Evolutionary conservation across 768 basidiomycete species (phyloP).

Genomic region (Harrya chromipes): DNA sequence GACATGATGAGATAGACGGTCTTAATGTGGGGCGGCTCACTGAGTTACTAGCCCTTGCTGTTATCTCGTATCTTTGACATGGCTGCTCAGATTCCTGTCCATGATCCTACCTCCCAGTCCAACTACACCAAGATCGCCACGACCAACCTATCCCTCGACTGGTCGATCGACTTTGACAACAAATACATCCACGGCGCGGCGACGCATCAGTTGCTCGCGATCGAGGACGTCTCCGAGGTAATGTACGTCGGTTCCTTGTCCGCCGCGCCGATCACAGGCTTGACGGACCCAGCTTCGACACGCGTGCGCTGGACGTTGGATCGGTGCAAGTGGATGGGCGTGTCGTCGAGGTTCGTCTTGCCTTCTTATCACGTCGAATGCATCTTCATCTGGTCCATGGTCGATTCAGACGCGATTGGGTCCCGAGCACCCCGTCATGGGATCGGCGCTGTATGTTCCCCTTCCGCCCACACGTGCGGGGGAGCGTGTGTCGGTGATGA

Average conservation of each 20-base stretch:
- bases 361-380: background rate
- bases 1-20: too few relatives aligned
- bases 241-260: slow-evolving; percentile 32
- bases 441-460: slow-evolving; percentile 64
- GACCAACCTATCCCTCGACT: slow-evolving; percentile 49
- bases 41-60: too few relatives aligned
- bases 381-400: background rate
- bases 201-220: slow-evolving; percentile 41
- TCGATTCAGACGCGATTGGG: slow-evolving; percentile 48
- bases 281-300: slow-evolving; percentile 43
- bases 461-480: slow-evolving; percentile 42
- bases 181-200: slow-evolving; percentile 47
- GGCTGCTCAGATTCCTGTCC: slow-evolving; percentile 10
- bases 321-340: slow-evolving; percentile 48
- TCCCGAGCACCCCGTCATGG: slow-evolving; percentile 66
- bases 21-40: too few relatives aligned
- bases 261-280: background rate
- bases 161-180: slow-evolving; percentile 53
- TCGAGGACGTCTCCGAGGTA: slow-evolving; percentile 38
- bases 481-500: slow-evolving; percentile 42
- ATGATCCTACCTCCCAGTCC: slow-evolving; percentile 52
- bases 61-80: slow-evolving; percentile 1
- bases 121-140: slow-evolving; percentile 53
- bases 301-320: slow-evolving; percentile 50
- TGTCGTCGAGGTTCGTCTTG: slow-evolving; percentile 41